Evolutionary conservation across 345 rosid genomes (phyloP), one percentile per base, ranked within the genome.

Genomic region (Eucalyptus regnans): DNA sequence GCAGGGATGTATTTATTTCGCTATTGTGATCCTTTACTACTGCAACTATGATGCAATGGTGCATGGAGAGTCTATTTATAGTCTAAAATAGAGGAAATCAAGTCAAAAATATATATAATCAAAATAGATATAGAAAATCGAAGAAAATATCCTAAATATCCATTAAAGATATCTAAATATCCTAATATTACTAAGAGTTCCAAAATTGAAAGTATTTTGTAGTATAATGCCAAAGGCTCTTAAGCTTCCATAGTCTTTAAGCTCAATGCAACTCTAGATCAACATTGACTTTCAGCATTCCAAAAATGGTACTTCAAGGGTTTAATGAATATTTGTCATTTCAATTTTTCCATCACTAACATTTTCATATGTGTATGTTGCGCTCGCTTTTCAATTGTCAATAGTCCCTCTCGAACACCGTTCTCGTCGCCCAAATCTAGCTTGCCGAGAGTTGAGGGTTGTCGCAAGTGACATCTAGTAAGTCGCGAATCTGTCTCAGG

Each of bases 401-500:
- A 66, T 66, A 5, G 10, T 66, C 76, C 15, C 41, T 66, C 71
- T 62, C n/a, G 3, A 29, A 60, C 68, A 27, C 31, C 2, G 2
- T 27, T 25, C 66, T 60, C 7, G 16, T 60, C 9, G 16, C 16
- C 33, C 17, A 15, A 62, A 62, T 7, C 71, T 29, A 62, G 16
- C 62, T 62, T 0, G 33, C 33, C 3, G 31, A 4, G 33, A n/a
- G n/a, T 62, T 62, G 18, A n/a, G 15, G 4, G 66, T 0, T 27
- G 31, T 62, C 33, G 29, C 31, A 62, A 15, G 71, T 29, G 71
- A 62, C 71, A 62, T 13, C 1, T 29, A 13, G 1, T 29, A 1
- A 0, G 17, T 29, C 33, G 0, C 9, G 37, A 29, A n/a, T 2
- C 1, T 13, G 1, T 29, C 76, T n/a, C 41, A n/a, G n/a, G n/a